Evolutionary conservation across 2,329 filamentous ascomycete genomes (phyloP), one percentile per base, ranked within the genome.

Genomic region (Ascochyta rabiei): DNA sequence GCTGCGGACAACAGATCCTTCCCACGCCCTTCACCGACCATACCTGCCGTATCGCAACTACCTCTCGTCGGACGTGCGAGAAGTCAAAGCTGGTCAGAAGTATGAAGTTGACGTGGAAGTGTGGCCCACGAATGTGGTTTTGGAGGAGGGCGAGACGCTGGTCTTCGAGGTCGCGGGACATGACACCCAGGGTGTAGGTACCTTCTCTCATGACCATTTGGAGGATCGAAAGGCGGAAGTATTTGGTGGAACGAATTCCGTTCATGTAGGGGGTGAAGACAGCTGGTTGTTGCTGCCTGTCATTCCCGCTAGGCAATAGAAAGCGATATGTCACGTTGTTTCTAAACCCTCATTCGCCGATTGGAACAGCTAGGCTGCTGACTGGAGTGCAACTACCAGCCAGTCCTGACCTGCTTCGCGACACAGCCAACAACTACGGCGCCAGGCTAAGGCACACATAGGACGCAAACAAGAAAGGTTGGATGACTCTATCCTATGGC

Each of bases 101-200:
- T 86, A 87, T 62, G 66, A 61, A 0, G 81, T 86, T 1, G 84
- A 87, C 56, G 72, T 87, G 0, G 84, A 86, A 67, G 64, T 86
- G 1, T 87, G 84, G 84, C 83, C 84, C 0, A 86, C 84, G 0
- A 84, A 83, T 56, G 82, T 86, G 0, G 73, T 85, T 1, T 67
- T 79, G 2, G 76, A 75, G 45, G 71, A 73, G 41, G 82, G 82
- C 0, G 79, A 76, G 0, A 76, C 70, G 55, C 49, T 85, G 6
- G 74, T 83, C 1, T 75, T 85, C 23, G 82, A 85, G 66, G 31
- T 54, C n/a, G 28, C 19, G 2, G 24, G 19, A 30, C 33, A 24
- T n/a, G 42, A 56, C 19, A 42, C 41, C n/a, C 41, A 47, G 19
- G 15, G n/a, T 12, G 39, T 7, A 4, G 38, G 38, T 9, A 26